Percentiles rank a stretch among this genome's conserved stretches.
These are phyloP conservation scores for Globisporangium perplexum DNA, from an alignment of 352 stramenopile genomes.

Conservation along the genomic window DNA sequence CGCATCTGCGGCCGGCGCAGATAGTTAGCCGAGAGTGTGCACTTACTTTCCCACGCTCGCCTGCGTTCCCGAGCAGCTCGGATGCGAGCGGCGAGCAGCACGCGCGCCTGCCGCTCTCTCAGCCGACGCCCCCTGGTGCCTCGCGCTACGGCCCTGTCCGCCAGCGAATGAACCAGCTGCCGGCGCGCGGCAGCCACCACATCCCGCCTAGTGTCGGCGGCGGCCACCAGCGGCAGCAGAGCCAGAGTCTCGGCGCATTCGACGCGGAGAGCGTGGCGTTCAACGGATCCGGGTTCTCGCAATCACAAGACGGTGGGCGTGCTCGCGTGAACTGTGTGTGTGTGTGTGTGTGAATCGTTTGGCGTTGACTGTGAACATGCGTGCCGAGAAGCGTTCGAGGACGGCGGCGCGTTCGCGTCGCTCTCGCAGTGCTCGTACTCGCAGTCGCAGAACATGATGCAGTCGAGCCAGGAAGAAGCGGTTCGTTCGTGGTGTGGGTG, in stretches of 20 bases:
- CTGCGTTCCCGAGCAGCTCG: conserved; percentile 2
- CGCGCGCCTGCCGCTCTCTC: conserved; percentile 2
- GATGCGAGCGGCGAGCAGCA: background rate
- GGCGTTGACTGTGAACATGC: background rate
- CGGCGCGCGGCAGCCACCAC: conserved; percentile 3
- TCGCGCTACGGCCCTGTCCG: conserved; percentile 11
- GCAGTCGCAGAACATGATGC: conserved; percentile 12
- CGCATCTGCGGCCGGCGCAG: conserved; percentile 3
- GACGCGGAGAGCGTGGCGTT: conserved; percentile 2
- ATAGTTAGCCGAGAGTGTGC: background rate
- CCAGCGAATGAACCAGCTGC: conserved; percentile 5
- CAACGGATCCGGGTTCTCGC: conserved; percentile 1
- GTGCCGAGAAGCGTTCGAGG: conserved; percentile 6
- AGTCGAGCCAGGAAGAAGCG: conserved; percentile 15
- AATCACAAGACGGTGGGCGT: conserved; percentile 13
- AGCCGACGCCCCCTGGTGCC: conserved; percentile 3
- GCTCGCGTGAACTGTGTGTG: too few species aligned
- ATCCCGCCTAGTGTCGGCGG: conserved; percentile 1
- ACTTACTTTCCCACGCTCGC: background rate
- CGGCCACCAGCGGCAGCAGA: background rate
- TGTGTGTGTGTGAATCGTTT: background rate
- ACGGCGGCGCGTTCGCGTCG: conserved; percentile 11
- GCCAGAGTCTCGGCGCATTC: conserved; percentile 4
- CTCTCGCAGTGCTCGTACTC: conserved; percentile 14
- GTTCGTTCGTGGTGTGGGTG: background rate